Conservation (phyloP, 352 stramenopile genomes). For the Phytophthora europaea region DNA sequence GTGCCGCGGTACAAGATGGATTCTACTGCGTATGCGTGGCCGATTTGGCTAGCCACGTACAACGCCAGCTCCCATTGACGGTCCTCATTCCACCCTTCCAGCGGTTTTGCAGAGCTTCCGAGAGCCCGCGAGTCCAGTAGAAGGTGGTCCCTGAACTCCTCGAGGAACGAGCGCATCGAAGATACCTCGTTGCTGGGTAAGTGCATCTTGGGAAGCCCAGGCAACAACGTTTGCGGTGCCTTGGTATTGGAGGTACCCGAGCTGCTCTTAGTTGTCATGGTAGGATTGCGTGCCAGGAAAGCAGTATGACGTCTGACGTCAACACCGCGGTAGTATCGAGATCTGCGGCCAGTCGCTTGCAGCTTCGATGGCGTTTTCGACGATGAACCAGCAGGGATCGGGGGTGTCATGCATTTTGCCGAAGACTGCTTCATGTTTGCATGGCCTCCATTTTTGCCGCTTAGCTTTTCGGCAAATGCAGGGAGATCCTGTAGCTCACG, state of each 20-base stretch:
- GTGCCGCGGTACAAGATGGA: slow-evolving; percentile 57
- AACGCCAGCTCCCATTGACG: slow-evolving; percentile 65
- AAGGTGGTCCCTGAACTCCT: slow-evolving; percentile 61
- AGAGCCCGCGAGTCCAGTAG: slow-evolving; percentile 44
- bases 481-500: slow-evolving; percentile 14
- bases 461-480: neutral
- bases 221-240: slow-evolving; percentile 31
- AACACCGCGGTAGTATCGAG: slow-evolving; percentile 29
- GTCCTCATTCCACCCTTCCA: slow-evolving; percentile 36
- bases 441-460: neutral
- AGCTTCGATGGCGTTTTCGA: slow-evolving; percentile 5
- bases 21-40: slow-evolving; percentile 53
- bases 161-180: slow-evolving; percentile 51
- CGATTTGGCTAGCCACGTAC: slow-evolving; percentile 61
- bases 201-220: slow-evolving; percentile 51
- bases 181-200: slow-evolving; percentile 42
- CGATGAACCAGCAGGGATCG: neutral
- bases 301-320: slow-evolving; percentile 28
- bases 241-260: slow-evolving; percentile 11
- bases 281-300: slow-evolving; percentile 33
- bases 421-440: neutral
- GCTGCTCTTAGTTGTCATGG: slow-evolving; percentile 15
- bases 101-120: slow-evolving; percentile 19
- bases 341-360: slow-evolving; percentile 13
- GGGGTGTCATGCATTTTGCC: slow-evolving; percentile 6